Conservation (phyloP, 2,329 filamentous ascomycete genomes). For the Aspergillus carbonarius region DNA sequence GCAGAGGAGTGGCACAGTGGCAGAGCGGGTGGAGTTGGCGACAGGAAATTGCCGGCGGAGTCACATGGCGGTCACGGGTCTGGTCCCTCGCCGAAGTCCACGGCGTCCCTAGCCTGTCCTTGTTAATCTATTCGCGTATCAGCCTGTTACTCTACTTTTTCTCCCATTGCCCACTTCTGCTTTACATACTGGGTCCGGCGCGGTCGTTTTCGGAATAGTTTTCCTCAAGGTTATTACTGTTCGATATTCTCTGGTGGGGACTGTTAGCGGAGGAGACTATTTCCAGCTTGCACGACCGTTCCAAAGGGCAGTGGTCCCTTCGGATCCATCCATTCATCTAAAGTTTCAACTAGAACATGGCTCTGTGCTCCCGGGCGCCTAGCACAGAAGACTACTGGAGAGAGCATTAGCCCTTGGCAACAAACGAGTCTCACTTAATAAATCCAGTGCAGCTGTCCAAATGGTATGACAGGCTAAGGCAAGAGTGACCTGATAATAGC, state of each 20-base stretch:
- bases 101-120: neutral
- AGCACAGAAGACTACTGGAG: neutral
- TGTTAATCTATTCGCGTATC: constrained; percentile 6
- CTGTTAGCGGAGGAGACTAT: neutral
- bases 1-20: neutral
- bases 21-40: neutral
- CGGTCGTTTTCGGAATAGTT: neutral
- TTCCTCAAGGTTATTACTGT: neutral
- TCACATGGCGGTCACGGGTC: constrained; percentile 15
- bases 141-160: constrained; percentile 1
- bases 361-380: neutral
- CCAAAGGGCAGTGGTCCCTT: neutral
- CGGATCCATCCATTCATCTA: neutral
- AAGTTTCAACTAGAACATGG: neutral
- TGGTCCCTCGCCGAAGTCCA: neutral
- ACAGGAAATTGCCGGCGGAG: neutral
- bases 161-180: neutral
- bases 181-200: neutral
- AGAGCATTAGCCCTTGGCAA: neutral
- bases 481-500: constrained; percentile 8
- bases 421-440: neutral
- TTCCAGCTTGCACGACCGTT: neutral
- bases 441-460: neutral
- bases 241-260: neutral
- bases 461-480: constrained; percentile 12